A percentile compares a stretch with the other conserved stretches of the same genome.
phyloP scores from a whole-genome alignment of 1,139 yeast genomes.

The Candida smagusa region DNA sequence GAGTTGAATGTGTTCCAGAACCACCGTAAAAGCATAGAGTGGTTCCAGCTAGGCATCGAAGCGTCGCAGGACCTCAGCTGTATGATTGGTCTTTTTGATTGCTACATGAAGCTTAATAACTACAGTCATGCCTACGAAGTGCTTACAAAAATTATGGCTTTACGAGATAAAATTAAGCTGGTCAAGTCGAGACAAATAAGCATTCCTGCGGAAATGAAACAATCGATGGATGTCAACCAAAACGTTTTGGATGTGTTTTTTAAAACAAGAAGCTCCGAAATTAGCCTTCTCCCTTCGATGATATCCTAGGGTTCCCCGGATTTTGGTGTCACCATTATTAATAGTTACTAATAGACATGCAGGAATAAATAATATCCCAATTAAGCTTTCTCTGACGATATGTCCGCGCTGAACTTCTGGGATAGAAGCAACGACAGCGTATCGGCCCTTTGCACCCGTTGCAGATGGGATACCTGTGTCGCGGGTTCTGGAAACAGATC shows the following conservation, averaged over 20 bases:
- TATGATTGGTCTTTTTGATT: conserved; percentile 73
- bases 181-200: conserved; percentile 12
- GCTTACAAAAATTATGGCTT: conserved; percentile 22
- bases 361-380: too few relatives aligned
- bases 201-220: conserved; percentile 24
- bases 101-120: conserved; percentile 29
- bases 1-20: conserved; percentile 68
- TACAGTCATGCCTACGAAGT: conserved; percentile 24
- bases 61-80: conserved; percentile 57
- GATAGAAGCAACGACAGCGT: too few relatives aligned
- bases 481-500: neutral
- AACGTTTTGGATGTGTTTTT: conserved; percentile 29
- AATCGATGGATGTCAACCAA: conserved; percentile 23
- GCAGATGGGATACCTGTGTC: neutral
- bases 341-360: too few relatives aligned
- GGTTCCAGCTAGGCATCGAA: conserved; percentile 83
- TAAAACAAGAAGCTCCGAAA: conserved; percentile 24
- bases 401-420: neutral
- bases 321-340: neutral
- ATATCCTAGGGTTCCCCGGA: conserved; percentile 1
- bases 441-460: neutral
- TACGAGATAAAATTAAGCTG: conserved; percentile 22
- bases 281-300: conserved; percentile 12
- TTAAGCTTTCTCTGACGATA: too few relatives aligned
- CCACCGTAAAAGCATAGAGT: conserved; percentile 57